A percentile compares a stretch with the other conserved stretches of the same genome.
Conservation (phyloP, 2,329 filamentous ascomycete genomes). For the Graphiopsis chlorocephala region DNA sequence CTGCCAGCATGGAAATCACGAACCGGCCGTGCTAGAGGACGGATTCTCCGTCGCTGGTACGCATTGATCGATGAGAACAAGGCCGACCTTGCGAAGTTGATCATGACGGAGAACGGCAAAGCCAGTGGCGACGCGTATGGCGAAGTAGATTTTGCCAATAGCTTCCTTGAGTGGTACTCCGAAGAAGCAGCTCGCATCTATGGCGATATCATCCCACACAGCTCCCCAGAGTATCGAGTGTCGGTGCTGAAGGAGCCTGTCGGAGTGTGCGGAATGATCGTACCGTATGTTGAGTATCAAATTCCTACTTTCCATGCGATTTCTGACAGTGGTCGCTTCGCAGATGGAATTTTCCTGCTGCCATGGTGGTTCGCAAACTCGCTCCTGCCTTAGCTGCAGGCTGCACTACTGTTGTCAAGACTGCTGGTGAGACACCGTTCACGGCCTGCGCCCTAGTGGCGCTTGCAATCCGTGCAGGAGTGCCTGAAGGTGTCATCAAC, state of each 20-base stretch:
- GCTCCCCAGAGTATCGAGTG: neutral
- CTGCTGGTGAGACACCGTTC: constrained; percentile 27
- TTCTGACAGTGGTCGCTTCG: neutral
- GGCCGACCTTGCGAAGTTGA: constrained; percentile 76
- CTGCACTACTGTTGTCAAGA: constrained; percentile 26
- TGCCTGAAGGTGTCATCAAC: constrained; percentile 21
- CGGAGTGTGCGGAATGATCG: constrained; percentile 26
- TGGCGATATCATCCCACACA: constrained; percentile 16
- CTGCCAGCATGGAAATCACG: constrained; percentile 67
- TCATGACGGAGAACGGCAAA: constrained; percentile 52
- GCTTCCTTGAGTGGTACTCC: constrained; percentile 27
- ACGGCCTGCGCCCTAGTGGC: constrained; percentile 21
- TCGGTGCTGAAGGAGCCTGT: constrained; percentile 25
- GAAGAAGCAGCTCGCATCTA: constrained; percentile 21
- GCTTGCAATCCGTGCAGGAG: constrained; percentile 21
- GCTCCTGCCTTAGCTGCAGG: constrained; percentile 28
- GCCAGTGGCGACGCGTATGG: constrained; percentile 23
- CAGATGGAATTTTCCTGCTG: constrained; percentile 25
- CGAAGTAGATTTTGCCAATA: constrained; percentile 24
- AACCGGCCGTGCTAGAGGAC: constrained; percentile 71
- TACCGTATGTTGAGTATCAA: neutral
- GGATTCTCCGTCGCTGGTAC: constrained; percentile 75
- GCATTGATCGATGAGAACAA: constrained; percentile 73
- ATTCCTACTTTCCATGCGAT: neutral
- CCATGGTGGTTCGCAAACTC: constrained; percentile 25